A percentile compares a stretch with the other conserved stretches of the same genome.
Evolutionary conservation across 345 rosid species (phyloP).

Genomic region (Euphorbia peplus): DNA sequence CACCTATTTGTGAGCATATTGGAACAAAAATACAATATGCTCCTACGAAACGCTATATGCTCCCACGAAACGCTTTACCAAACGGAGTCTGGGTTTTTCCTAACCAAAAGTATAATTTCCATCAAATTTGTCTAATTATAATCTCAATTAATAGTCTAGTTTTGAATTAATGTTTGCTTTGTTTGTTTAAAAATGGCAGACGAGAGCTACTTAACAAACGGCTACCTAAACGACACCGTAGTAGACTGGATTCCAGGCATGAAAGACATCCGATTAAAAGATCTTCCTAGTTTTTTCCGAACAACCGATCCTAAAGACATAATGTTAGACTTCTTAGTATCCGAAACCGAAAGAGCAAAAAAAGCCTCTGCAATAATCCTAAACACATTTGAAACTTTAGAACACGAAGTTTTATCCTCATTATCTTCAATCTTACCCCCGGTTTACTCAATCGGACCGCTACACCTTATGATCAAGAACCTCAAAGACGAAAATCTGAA

Average conservation of each 20-base stretch:
- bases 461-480: constrained; percentile 5
- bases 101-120: no score
- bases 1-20: no score
- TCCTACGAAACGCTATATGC: no score
- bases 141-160: neutral
- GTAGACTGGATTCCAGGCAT: constrained; percentile 20
- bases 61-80: no score
- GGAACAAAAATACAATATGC: no score
- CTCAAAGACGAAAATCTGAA: neutral
- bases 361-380: constrained; percentile 14
- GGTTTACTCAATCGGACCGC: constrained; percentile 17
- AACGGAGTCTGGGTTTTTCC: no score
- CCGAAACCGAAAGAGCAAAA: constrained; percentile 6
- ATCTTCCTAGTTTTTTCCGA: constrained; percentile 15
- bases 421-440: constrained; percentile 3
- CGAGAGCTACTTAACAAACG: constrained; percentile 15
- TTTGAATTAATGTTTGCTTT: neutral
- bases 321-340: neutral
- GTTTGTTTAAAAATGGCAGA: constrained; percentile 7
- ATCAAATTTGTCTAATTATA: no score
- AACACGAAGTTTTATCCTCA: neutral
- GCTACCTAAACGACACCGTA: constrained; percentile 12
- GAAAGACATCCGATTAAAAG: constrained; percentile 18
- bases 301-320: constrained; percentile 14
- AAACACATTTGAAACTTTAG: constrained; percentile 16